Evolutionary conservation across 2,329 filamentous ascomycete genomes (phyloP).

Genomic region (Colletotrichum spinosum): DNA sequence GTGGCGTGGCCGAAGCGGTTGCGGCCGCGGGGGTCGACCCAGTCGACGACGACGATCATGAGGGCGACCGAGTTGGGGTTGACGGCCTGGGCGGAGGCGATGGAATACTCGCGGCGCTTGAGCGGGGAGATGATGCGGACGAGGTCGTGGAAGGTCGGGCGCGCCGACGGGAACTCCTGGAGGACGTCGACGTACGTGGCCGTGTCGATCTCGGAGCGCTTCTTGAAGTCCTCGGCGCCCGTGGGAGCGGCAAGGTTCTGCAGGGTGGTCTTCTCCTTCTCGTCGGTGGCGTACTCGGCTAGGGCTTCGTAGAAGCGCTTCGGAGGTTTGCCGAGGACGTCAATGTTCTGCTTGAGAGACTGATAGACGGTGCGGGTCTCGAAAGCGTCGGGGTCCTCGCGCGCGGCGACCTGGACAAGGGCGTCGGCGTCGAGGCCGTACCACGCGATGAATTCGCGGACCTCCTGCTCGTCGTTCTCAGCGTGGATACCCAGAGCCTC

Average conservation of each 20-base stretch:
- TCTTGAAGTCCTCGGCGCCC: conserved; percentile 91
- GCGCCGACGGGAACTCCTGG: conserved; percentile 89
- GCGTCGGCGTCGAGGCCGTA: conserved; percentile 88
- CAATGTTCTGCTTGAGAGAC: conserved; percentile 89
- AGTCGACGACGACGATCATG: conserved; percentile 97
- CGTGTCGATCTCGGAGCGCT: conserved; percentile 89
- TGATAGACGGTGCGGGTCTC: conserved; percentile 96
- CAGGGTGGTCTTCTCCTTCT: conserved; percentile 84
- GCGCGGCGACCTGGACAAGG: conserved; percentile 90
- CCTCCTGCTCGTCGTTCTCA: conserved; percentile 85
- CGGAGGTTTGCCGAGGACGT: conserved; percentile 95
- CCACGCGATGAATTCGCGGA: conserved; percentile 87
- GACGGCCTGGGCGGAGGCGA: conserved; percentile 95
- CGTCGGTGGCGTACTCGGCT: conserved; percentile 85
- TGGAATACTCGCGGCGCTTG: conserved; percentile 99
- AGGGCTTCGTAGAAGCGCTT: conserved; percentile 98
- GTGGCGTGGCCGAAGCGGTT: conserved; percentile 94
- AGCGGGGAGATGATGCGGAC: conserved; percentile 87
- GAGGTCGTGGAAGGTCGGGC: conserved; percentile 88
- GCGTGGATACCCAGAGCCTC: conserved; percentile 97
- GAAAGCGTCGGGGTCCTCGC: conserved; percentile 78
- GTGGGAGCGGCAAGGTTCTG: conserved; percentile 80
- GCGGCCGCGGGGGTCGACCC: conserved; percentile 89
- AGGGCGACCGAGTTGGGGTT: conserved; percentile 90
- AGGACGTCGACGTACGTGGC: conserved; percentile 92